Conservation (phyloP, 106 monocot species). For the Apostasia ramifera region DNA sequence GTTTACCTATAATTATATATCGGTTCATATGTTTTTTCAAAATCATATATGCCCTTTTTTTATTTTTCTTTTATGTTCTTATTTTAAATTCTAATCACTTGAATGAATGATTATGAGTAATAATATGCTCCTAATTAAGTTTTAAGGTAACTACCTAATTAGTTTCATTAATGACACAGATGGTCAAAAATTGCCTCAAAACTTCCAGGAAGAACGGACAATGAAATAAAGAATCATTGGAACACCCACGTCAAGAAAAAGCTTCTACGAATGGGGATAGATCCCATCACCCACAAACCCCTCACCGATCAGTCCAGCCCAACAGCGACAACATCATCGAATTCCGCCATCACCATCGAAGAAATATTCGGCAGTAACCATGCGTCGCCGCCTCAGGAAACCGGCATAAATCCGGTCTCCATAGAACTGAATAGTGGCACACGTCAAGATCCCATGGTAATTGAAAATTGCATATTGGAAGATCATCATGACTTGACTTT, state of each 20-base stretch:
- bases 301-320: slow-evolving; percentile 16
- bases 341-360: background rate
- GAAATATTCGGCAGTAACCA: background rate
- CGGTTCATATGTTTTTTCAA: background rate
- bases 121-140: too few relatives aligned
- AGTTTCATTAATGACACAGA: slow-evolving; percentile 14
- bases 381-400: background rate
- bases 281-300: slow-evolving; percentile 22
- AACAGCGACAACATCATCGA: background rate
- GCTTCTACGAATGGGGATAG: slow-evolving; percentile 21
- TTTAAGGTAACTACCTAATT: background rate
- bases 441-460: slow-evolving; percentile 1
- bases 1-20: background rate
- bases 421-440: background rate
- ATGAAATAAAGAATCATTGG: slow-evolving; percentile 92
- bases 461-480: slow-evolving; percentile 18
- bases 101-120: too few relatives aligned
- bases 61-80: too few relatives aligned
- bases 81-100: too few relatives aligned
- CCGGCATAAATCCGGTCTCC: background rate
- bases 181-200: slow-evolving; percentile 83
- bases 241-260: slow-evolving; percentile 92
- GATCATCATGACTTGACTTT: slow-evolving; percentile 13
- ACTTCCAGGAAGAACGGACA: slow-evolving; percentile 79
- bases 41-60: background rate